Evolutionary conservation across 192 early-diverging fungal species (phyloP).

Genomic region (Chytriomyces sp.): DNA sequence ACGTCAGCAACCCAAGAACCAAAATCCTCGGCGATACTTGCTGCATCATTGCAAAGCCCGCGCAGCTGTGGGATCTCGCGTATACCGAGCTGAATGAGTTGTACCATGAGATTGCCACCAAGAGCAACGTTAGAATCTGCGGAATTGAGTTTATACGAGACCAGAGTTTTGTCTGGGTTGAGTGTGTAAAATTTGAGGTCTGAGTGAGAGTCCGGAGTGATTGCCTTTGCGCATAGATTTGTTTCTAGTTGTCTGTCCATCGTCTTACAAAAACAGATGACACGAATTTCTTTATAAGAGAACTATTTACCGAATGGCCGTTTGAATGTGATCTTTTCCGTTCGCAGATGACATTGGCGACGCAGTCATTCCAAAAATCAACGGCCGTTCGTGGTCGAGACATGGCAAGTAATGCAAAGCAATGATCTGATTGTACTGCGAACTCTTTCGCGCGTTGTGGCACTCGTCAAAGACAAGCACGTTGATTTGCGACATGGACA

Average conservation of each 20-base stretch:
- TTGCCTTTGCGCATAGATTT: constrained; percentile 44
- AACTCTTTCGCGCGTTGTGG: constrained; percentile 81
- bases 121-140: neutral
- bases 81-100: constrained; percentile 16
- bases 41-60: constrained; percentile 4
- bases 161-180: constrained; percentile 5
- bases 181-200: constrained; percentile 15
- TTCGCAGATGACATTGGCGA: constrained; percentile 67
- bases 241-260: constrained; percentile 46
- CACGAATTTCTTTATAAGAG: neutral
- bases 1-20: constrained; percentile 14
- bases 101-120: neutral
- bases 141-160: constrained; percentile 1
- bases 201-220: constrained; percentile 32
- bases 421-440: constrained; percentile 83
- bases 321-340: constrained; percentile 9
- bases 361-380: constrained; percentile 91
- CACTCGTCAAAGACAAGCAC: constrained; percentile 93
- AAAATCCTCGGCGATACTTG: constrained; percentile 4
- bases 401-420: constrained; percentile 74
- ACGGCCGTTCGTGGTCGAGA: constrained; percentile 61
- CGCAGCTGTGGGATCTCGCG: neutral
- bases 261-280: neutral
- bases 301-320: constrained; percentile 1
- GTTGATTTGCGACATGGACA: constrained; percentile 72